phyloP scores from a whole-genome alignment of 2,329 filamentous ascomycete genomes.

The Trichoderma asperellum region DNA sequence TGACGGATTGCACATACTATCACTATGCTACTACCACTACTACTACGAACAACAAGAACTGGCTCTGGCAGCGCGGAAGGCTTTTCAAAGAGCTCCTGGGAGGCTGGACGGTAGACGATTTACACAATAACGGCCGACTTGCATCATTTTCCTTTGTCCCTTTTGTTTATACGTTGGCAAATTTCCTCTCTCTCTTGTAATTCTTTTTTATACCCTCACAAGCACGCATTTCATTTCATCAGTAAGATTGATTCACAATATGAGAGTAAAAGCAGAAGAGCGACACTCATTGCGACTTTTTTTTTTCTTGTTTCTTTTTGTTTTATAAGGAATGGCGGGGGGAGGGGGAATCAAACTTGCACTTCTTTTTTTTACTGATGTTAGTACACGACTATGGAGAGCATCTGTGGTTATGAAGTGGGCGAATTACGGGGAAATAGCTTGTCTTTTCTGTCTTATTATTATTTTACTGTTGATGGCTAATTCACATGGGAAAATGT shows the following conservation, averaged over 20 bases:
- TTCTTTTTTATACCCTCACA: slow-evolving; percentile 15
- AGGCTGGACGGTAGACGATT: slow-evolving; percentile 14
- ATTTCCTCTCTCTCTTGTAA: slow-evolving; percentile 5
- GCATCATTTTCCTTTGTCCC: neutral
- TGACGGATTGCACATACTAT: slow-evolving; percentile 17
- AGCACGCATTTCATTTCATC: slow-evolving; percentile 15
- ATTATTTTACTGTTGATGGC: neutral
- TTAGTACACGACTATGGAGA: slow-evolving; percentile 2
- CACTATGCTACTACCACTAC: neutral
- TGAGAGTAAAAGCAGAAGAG: slow-evolving; percentile 16
- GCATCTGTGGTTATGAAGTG: neutral
- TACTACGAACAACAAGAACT: neutral
- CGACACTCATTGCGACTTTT: neutral
- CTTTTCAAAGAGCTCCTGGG: slow-evolving; percentile 1
- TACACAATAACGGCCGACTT: slow-evolving; percentile 23
- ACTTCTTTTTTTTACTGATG: neutral
- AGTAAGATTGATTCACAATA: neutral
- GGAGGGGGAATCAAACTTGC: neutral
- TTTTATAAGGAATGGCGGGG: neutral
- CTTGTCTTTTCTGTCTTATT: neutral
- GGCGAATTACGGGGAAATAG: slow-evolving; percentile 12
- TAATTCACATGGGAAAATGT: slow-evolving; percentile 17
- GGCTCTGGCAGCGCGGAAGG: slow-evolving; percentile 2
- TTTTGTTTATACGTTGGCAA: neutral
- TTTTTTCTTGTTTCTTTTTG: neutral